Evolutionary conservation across 106 monocot genomes (phyloP), one percentile per base, ranked within the genome.

Genomic region (Hemerocallis citrina): DNA sequence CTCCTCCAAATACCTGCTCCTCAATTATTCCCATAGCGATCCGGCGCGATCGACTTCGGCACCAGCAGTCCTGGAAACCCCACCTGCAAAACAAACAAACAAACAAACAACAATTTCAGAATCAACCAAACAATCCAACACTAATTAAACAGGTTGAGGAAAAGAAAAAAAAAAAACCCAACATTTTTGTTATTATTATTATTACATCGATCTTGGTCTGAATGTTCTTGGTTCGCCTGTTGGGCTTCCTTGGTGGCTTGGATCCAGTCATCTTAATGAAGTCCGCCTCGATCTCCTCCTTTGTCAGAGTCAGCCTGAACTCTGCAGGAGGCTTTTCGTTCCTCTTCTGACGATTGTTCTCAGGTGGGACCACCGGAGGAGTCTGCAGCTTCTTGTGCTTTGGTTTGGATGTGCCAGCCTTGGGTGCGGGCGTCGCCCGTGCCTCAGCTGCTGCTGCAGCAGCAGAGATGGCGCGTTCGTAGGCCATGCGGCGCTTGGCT

Each of bases 311-410:
- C 9, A 49, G 7, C 1, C 49, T 25, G 49, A 49, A 25, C 49
- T 49, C 49, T 1, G 24, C 1, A 4, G 27, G 22, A 22, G 1
- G 22, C 49, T 49, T 25, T 11, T 25, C 27, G 24, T 49, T 49
- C 49, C 49, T 49, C 49, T 49, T 49, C 49, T n/a, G n/a, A n/a
- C n/a, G n/a, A n/a, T 25, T 49, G 24, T 49, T 49, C 46, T 46
- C 46, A 15, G 8, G 15, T 2, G 15, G 41, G 41, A 41, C 7
- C 13, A 41, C 13, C 13, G 5, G 2, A 4, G 15, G 15, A 41
- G 4, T 8, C 10, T 13, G 41, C 41, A 41, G 10, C 41, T 41
- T 41, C 4, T 41, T 4, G 7, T 41, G 41, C 5, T 4, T 2
- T 41, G 41, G 5, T 15, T 1, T 15, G 13, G 11, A 13, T 41